Percentiles rank a stretch among this genome's conserved stretches.
Conservation (phyloP, 2,329 filamentous ascomycete genomes). For the Xylariales sp. region DNA sequence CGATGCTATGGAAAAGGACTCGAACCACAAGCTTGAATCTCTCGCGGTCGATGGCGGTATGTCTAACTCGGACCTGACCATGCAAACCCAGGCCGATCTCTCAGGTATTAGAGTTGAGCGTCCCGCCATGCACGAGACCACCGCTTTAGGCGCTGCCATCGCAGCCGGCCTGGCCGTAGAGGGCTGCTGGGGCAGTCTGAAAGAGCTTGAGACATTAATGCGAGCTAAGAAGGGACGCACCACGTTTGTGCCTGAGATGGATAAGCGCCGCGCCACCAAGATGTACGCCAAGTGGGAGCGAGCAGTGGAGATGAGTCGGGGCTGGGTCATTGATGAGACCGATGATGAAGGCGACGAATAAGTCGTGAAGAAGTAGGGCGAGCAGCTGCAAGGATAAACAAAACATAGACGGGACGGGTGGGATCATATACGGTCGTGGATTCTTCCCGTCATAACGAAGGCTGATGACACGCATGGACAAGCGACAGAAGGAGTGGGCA, state of each 20-base stretch:
- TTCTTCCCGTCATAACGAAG: too few species aligned
- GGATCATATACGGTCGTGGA: too few species aligned
- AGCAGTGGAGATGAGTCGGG: slow-evolving; percentile 55
- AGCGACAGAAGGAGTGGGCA: too few species aligned
- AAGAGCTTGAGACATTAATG: slow-evolving; percentile 64
- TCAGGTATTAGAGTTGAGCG: slow-evolving; percentile 78
- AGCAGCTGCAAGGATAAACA: too few species aligned
- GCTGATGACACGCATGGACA: too few species aligned
- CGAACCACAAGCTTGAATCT: slow-evolving; percentile 66
- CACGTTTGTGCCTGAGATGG: slow-evolving; percentile 65
- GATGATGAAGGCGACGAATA: slow-evolving; percentile 16
- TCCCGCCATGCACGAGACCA: slow-evolving; percentile 86
- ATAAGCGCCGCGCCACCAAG: slow-evolving; percentile 32
- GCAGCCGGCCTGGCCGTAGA: slow-evolving; percentile 77
- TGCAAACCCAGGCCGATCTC: slow-evolving; percentile 88
- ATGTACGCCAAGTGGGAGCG: slow-evolving; percentile 52
- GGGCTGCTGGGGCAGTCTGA: slow-evolving; percentile 72
- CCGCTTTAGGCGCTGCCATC: slow-evolving; percentile 81
- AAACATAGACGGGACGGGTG: too few species aligned
- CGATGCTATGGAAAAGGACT: slow-evolving; percentile 86
- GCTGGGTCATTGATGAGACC: slow-evolving; percentile 39
- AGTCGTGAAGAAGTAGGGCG: too few species aligned
- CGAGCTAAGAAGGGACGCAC: slow-evolving; percentile 63
- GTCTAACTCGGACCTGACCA: slow-evolving; percentile 82
- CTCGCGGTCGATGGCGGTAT: slow-evolving; percentile 86